Percentiles rank a stretch among this genome's conserved stretches.
Conservation (phyloP, 208 protist species). For the Trichomonas gallinae region DNA sequence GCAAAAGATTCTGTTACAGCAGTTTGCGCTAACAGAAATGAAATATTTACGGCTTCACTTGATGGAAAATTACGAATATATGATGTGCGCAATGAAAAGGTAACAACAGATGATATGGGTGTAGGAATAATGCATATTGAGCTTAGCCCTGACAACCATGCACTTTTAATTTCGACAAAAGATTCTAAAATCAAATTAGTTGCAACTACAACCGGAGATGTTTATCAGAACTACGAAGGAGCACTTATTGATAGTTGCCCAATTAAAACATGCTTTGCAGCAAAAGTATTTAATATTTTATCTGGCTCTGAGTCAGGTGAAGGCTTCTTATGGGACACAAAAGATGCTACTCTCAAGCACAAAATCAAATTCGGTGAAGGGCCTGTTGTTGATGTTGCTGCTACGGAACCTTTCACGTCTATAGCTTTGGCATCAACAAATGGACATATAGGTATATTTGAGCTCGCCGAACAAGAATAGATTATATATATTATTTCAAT, state of each 20-base stretch:
- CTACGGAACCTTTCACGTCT: neutral
- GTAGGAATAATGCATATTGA: neutral
- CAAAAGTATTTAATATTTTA: neutral
- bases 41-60: neutral
- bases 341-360: neutral
- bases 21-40: neutral
- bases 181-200: neutral
- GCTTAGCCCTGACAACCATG: neutral
- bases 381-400: neutral
- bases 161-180: neutral
- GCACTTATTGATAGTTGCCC: neutral
- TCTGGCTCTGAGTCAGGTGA: neutral
- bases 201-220: neutral
- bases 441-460: neutral
- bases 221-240: neutral
- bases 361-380: neutral
- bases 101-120: neutral
- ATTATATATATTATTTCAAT: too few species aligned
- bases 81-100: neutral
- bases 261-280: neutral
- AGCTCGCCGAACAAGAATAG: too few species aligned
- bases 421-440: neutral
- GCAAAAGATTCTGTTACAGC: neutral
- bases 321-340: neutral
- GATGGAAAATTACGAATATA: neutral